Base-by-base conservation (phyloP, 78 protist species). In the slime mould (Dictyostelium discoideum) region DNA sequence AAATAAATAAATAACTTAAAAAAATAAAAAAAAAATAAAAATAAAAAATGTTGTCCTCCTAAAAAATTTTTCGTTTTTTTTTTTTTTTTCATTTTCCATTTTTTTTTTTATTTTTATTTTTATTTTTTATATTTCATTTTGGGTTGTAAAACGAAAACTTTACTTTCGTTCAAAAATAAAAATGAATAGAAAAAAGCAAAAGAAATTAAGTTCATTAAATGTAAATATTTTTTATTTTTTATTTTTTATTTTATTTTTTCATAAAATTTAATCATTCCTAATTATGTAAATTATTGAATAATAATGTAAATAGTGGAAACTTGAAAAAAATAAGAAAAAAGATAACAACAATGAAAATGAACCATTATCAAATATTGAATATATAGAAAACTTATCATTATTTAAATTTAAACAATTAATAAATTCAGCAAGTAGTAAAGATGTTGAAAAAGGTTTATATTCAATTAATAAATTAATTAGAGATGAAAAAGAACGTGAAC, bases 361-460 rank as follows among this genome's bases (percentile, higher is more conserved):
- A 16, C 3, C 24, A 4, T 6, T 37, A 37, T 8, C 39, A 74
- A 74, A 74, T 29, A 74, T 74, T 18, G 87, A 84, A 16, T 84
- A 60, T 32, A 22, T 84, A 7, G 87, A 84, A 2, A 84, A 84
- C 39, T 39, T 84, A 42, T 42, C 87, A 84, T 46, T 84, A 84
- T 84, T 84, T 16, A 84, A 84, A 22, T 84, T 84, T 39, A 32
- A 39, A 13, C 87, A 84, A 46, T 37, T 54, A 24, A 24, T 84
- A 39, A 60, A 39, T 60, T 60, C 79, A 39, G 39, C 40, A 6
- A 60, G 63, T 84, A 50, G 69, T 42, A 84, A 50, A n/a, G 87
- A 84, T 60, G 39, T 84, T 18, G 87, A 50, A 60, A 84, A 37
- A 63, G 87, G 78, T 6, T 84, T 84, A 37, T 84, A 84, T 60